phyloP scores from a whole-genome alignment of 192 early-diverging fungal genomes.

The Coemansia nantahalensis region DNA sequence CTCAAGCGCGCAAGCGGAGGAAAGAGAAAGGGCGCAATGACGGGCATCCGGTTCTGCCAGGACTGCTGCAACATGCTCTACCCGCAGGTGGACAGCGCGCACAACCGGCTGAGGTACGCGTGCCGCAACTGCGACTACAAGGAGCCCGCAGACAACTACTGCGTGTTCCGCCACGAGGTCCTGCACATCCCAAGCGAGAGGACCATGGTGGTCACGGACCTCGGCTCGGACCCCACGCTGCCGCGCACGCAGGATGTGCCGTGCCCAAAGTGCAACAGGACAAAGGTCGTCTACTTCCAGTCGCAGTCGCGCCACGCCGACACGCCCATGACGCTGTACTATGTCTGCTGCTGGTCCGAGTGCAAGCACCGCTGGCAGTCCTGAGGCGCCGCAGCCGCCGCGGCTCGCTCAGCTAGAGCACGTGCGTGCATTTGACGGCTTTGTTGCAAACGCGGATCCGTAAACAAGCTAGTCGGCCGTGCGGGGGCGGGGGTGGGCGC shows the following conservation, averaged over 20 bases:
- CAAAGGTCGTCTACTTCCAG: constrained; percentile 76
- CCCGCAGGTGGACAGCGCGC: constrained; percentile 65
- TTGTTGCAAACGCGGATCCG: too few relatives aligned
- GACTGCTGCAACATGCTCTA: constrained; percentile 79
- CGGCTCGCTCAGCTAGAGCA: too few relatives aligned
- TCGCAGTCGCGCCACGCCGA: constrained; percentile 67
- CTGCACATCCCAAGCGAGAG: constrained; percentile 60
- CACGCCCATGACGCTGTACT: constrained; percentile 76
- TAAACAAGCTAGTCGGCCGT: too few relatives aligned
- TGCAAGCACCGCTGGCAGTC: constrained; percentile 74
- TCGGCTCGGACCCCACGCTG: constrained; percentile 73
- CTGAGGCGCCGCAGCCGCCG: constrained; percentile 1
- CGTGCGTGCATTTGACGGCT: too few relatives aligned
- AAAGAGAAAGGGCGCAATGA: constrained; percentile 17
- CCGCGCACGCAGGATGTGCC: constrained; percentile 59
- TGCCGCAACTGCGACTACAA: constrained; percentile 77
- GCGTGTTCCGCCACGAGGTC: constrained; percentile 76
- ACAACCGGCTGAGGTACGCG: constrained; percentile 60
- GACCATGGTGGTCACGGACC: constrained; percentile 72
- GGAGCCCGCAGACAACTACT: constrained; percentile 66
- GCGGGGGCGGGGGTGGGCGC: too few relatives aligned
- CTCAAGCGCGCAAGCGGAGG: not conserved
- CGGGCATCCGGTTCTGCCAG: constrained; percentile 44
- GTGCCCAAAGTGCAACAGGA: constrained; percentile 61
- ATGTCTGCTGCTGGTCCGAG: constrained; percentile 66